Base-by-base conservation (phyloP, 495 filamentous ascomycete genomes). In the Beverwykella pulmonaria region DNA sequence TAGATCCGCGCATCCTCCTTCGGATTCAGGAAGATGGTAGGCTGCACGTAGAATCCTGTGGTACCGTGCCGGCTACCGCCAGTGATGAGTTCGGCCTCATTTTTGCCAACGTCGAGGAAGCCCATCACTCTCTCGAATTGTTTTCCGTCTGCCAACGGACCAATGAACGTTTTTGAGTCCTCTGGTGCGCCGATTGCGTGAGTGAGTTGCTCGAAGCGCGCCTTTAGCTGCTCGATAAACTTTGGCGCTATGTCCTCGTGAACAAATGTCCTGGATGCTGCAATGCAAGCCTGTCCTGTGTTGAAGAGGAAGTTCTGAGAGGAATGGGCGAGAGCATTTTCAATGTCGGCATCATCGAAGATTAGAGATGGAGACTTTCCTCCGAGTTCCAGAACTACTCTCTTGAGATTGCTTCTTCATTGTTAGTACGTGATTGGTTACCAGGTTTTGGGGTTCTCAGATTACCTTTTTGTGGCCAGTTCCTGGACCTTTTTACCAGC, bases 21-120 rank as follows among this genome's bases (percentile, higher is more conserved):
- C 10, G 79, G 77, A 47, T 80, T 78, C 1, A 79, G 67, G 67
- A 83, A 80, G n/a, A 84, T 72, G 3, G 81, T 80, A 8, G 81
- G 82, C 65, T 80, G 63, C 23, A 84, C 75, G 59, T 79, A 83
- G 57, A 73, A 81, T 0, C 80, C 81, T 32, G 75, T 72, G 15
- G 67, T 59, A 44, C 73, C 74, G 29, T 71, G 65, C 4, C 70
- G 68, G 17, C 22, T 46, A 4, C 74, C 73, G 15, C 74, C 73
- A 15, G 73, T 73, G 22, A 75, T 47, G 27, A 69, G 70, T 32
- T 71, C 55, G 10, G 69, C 71, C 53, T 76, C 73, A 1, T 39
- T 58, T 48, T 73, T 75, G 9, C 73, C 74, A 30, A 67, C 52
- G 22, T 74, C 61, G 22, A 77, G 36, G 65, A 71, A 77, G 1